Evolutionary conservation across 129 eudicot species (phyloP).

Genomic region (Centrapalus pauciflorus): DNA sequence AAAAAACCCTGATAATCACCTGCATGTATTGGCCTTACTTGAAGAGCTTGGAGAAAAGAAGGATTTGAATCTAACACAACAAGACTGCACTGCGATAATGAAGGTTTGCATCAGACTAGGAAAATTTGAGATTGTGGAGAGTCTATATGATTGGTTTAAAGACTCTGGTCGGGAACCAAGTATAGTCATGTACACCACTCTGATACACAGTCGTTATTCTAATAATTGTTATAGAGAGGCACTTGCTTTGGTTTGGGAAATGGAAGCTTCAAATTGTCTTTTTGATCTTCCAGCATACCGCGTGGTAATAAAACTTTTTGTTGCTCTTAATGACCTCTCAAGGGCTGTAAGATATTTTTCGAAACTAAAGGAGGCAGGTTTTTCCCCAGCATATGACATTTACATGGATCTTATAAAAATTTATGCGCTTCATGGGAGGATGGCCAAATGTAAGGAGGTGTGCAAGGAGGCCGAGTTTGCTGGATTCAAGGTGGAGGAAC

Average conservation of each 20-base stretch:
- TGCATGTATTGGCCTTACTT: slow-evolving; percentile 42
- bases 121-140: slow-evolving; percentile 68
- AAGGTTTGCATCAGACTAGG: slow-evolving; percentile 61
- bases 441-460: slow-evolving; percentile 72
- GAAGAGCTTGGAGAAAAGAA: slow-evolving; percentile 74
- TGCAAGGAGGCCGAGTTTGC: slow-evolving; percentile 75
- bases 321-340: slow-evolving; percentile 68
- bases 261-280: slow-evolving; percentile 59
- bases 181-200: slow-evolving; percentile 82
- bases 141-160: slow-evolving; percentile 61
- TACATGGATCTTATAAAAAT: slow-evolving; percentile 48
- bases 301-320: slow-evolving; percentile 67
- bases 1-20: slow-evolving; percentile 54
- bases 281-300: slow-evolving; percentile 89
- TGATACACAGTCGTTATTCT: slow-evolving; percentile 55
- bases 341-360: slow-evolving; percentile 73
- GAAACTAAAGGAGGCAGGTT: slow-evolving; percentile 80
- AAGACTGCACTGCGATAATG: slow-evolving; percentile 80
- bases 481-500: slow-evolving; percentile 59
- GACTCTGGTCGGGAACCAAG: slow-evolving; percentile 47
- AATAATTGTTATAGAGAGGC: slow-evolving; percentile 61
- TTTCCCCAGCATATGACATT: slow-evolving; percentile 64
- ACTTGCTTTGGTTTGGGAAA: slow-evolving; percentile 79
- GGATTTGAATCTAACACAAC: slow-evolving; percentile 48
- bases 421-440: slow-evolving; percentile 56